phyloP scores from a whole-genome alignment of 2,329 filamentous ascomycete genomes.

The Colletotrichum tropicicola region DNA sequence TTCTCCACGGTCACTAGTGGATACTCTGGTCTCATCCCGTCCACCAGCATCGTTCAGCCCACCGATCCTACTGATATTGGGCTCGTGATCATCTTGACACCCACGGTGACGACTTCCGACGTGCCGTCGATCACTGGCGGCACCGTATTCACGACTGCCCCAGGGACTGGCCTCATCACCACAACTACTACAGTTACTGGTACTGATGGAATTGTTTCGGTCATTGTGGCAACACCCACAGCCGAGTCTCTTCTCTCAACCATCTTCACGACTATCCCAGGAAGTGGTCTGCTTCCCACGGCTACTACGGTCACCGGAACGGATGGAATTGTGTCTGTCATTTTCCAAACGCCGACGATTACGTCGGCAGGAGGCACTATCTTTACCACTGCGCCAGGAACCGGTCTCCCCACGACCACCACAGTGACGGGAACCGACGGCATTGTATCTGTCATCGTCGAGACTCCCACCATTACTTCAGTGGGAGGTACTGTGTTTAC shows the following conservation, averaged over 20 bases:
- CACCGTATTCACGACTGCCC: neutral
- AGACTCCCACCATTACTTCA: no score
- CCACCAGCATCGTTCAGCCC: slow-evolving; percentile 1
- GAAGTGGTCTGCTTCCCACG: neutral
- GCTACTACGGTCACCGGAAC: neutral
- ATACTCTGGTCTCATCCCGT: slow-evolving; percentile 11
- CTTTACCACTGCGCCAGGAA: neutral
- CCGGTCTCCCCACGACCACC: neutral
- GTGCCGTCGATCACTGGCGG: neutral
- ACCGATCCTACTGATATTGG: slow-evolving; percentile 2
- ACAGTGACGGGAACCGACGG: neutral
- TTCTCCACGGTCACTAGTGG: slow-evolving; percentile 18
- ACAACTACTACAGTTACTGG: neutral
- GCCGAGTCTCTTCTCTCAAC: neutral
- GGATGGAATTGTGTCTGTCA: neutral
- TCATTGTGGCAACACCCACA: neutral
- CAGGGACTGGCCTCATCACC: neutral
- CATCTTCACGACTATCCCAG: neutral
- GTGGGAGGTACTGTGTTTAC: neutral
- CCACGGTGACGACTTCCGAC: neutral
- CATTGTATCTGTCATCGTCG: neutral
- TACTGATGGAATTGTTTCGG: slow-evolving; percentile 1
- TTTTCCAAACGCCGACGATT: neutral
- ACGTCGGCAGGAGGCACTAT: neutral
- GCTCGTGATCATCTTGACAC: slow-evolving; percentile 11